Evolutionary conservation across 2,329 filamentous ascomycete genomes (phyloP), one percentile per base, ranked within the genome.

Genomic region (Zymoseptoria pseudotritici): DNA sequence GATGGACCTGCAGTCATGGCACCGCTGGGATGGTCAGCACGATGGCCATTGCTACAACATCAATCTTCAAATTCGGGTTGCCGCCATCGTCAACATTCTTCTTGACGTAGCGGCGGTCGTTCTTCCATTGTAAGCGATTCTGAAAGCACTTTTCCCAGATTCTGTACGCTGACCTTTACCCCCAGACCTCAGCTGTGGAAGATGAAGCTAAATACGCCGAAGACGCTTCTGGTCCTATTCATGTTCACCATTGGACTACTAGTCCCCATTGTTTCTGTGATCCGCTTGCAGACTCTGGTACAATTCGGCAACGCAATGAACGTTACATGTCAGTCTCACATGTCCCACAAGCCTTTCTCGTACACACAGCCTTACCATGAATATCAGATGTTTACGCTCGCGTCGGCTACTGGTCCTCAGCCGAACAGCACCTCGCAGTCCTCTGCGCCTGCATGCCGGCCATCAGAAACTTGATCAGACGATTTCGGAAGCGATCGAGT

Each of bases 381-480:
- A 19, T 7, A 13, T n/a, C 31, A 65, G 63, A 65, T 57, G 58
- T 61, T 52, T 65, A 65, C 61, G 63, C 63, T 53, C 55, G 61
- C 54, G 59, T 63, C 10, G 63, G 63, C 17, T 58, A 59, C 36
- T 65, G 63, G 63, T 63, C 63, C 1, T 53, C 63, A 20, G 55
- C 63, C 49, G 63, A 65, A 26, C 19, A 63, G 17, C 56, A 65
- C 56, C 61, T 59, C 3, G 63, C 63, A 20, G 55, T 65, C 22
- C 59, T 57, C 50, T 65, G 63, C 53, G 63, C 63, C 42, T 65
- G 63, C 51, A 65, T 65, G 61, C 63, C 63, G 6, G 63, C 61
- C 13, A 64, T 64, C 31, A 60, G 62, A 10, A 64, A 64, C 52
- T 36, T 64, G n/a, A 61, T 64, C 42, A 56, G 63, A 10, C 54